Base-by-base conservation (phyloP, 371 early-diverging fungal species). In the Mucor indicus region DNA sequence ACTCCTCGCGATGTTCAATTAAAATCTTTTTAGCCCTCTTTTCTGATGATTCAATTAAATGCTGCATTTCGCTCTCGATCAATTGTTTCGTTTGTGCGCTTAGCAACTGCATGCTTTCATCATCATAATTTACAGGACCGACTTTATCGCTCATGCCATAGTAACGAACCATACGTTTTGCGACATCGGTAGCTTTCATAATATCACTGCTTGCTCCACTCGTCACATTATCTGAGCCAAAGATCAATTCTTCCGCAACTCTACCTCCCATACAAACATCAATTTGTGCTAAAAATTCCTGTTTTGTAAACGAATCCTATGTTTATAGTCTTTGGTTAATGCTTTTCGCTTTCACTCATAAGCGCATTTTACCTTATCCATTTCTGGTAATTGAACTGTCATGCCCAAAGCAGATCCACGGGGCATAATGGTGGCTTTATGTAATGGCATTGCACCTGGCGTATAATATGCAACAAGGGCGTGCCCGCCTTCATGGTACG, bases 401-500 rank as follows among this genome's bases (percentile, higher is more conserved):
- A 97, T 84, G 16, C 98, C 98, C 33, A 97, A 68, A 5, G 92
- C 89, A 21, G 79, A 75, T 7, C 98, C 98, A 23, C 99, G 87
- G 6, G 99, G 99, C 76, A 98, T 97, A 33, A 98, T 92, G 3
- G 98, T 98, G 3, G 96, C 98, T 63, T 98, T 98, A 75, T 98
- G 96, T 46, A 98, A 63, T 13, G 97, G 95, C 81, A 90, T 83
- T 5, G 99, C 95, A 4, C 95, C 95, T 6, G 85, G 83, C n/a
- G 97, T 97, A 72, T 88, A 92, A 54, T 92, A 80, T 3, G 98
- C 98, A 3, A 94, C 95, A 29, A 98, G 73, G 0, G 99, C 90
- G 66, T 98, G 99, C 0, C 99, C 99, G 25, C 96, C 97, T 69
- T 98, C 99, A 62, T 98, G 99, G 59, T 95, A 98, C 1, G 99